Conservation (phyloP, 805 yeast species). For the Metschnikowia reukaufii region DNA sequence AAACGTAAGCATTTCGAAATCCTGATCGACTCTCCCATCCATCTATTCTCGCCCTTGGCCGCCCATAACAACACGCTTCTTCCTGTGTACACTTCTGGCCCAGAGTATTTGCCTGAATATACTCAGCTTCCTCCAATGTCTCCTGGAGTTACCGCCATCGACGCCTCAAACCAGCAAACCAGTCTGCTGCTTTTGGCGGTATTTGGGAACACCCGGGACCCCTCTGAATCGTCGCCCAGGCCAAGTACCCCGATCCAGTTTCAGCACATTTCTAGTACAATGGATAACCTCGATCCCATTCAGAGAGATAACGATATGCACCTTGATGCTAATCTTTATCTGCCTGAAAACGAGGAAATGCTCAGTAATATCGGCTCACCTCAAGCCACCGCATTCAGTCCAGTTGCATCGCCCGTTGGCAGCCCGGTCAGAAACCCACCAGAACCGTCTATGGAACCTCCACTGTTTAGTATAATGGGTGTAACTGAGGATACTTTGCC, state of each 20-base stretch:
- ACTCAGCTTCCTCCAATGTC: constrained; percentile 50
- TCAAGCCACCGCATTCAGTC: constrained; percentile 20
- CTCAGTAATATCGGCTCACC: constrained; percentile 17
- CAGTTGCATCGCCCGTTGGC: constrained; percentile 14
- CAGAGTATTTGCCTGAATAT: constrained; percentile 26
- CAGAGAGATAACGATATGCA: constrained; percentile 41
- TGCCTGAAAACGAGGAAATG: constrained; percentile 47
- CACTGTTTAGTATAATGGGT: constrained; percentile 16
- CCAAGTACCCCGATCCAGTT: constrained; percentile 21
- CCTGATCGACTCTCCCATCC: constrained; percentile 92
- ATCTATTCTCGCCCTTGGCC: constrained; percentile 71
- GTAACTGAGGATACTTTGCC: constrained; percentile 17
- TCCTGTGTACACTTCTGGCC: constrained; percentile 60
- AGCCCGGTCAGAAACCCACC: constrained; percentile 11
- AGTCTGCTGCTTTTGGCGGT: constrained; percentile 8
- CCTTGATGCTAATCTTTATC: constrained; percentile 48
- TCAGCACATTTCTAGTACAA: constrained; percentile 27
- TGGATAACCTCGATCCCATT: constrained; percentile 34
- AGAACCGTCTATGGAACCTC: constrained; percentile 17
- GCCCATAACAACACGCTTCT: constrained; percentile 77
- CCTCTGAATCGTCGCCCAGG: neutral
- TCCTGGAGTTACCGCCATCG: constrained; percentile 53
- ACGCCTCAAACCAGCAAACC: constrained; percentile 20
- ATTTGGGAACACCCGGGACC: constrained; percentile 1
- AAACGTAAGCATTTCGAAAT: constrained; percentile 92